Evolutionary conservation across 805 yeast genomes (phyloP), one percentile per base, ranked within the genome.

Genomic region (Sungouiozyma intestinalis): DNA sequence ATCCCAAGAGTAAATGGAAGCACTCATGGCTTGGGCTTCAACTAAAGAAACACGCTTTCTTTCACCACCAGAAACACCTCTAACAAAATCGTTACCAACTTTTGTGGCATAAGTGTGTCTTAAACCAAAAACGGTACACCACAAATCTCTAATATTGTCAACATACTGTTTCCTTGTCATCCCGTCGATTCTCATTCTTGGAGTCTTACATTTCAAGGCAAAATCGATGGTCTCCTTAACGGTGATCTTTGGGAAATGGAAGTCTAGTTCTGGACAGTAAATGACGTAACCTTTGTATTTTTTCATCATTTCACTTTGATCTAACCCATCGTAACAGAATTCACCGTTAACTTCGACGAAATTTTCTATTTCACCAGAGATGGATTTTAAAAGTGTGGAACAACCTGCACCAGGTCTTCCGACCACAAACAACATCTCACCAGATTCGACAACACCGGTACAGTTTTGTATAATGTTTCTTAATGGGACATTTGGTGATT

Each of bases 11-110:
- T 68, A 76, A 17, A 77, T 65, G 5, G 74, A 64, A 7, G 74
- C 78, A 41, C 73, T 67, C 53, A 72, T 65, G 27, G 73, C 68
- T 51, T 74, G 68, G 2, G 75, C 81, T 59, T 79, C 85, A 3
- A 80, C 84, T 50, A 79, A 72, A 3, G 83, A 76, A 18, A 78
- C 83, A 65, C 85, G 74, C 63, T 79, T 79, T 51, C 85, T 65
- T 63, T 79, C 82, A 63, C 85, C 85, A 54, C 85, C 85, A 31
- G 83, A 77, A 37, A 79, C 76, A 60, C 85, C 85, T 59, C 83
- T 69, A 15, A 79, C 76, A 43, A 72, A 74, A 57, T 79, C 84
- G 53, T 76, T 74, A 56, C 85, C 85, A 40, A 79, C 84, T 39
- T 76, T 68, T 16, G 85, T 79, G 47, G 75, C 67, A 46, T 72